phyloP scores from a whole-genome alignment of 78 protist species.

The Thecamonas trahens region DNA sequence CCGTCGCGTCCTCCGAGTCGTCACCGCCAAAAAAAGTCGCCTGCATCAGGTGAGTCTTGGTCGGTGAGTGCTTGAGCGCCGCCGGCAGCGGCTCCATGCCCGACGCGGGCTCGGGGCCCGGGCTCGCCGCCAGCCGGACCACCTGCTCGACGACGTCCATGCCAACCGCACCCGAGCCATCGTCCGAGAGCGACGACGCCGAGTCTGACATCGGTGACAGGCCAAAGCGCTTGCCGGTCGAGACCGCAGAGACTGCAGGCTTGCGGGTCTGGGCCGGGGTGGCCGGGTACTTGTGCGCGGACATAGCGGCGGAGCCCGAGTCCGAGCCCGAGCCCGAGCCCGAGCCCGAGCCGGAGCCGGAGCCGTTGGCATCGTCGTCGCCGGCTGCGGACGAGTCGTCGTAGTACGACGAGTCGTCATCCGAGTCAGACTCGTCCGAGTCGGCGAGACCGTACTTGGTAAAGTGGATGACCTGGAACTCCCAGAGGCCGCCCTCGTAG shows the following conservation, averaged over 20 bases:
- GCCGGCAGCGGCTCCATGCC: neutral
- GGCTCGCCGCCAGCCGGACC: too few relatives aligned
- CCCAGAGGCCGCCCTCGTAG: neutral
- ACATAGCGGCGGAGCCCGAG: neutral
- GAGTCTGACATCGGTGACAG: too few relatives aligned
- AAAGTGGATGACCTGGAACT: slow-evolving; percentile 2
- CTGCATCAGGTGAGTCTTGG: neutral
- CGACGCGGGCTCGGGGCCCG: neutral
- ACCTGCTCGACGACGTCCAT: too few relatives aligned
- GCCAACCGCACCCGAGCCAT: too few relatives aligned
- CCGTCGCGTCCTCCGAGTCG: neutral
- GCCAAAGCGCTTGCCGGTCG: too few relatives aligned
- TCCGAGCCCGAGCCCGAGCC: neutral
- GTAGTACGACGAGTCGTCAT: neutral
- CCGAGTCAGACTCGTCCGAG: too few relatives aligned
- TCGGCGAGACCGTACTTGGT: neutral
- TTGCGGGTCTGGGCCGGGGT: too few relatives aligned
- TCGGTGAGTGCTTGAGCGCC: neutral
- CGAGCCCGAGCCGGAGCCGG: neutral
- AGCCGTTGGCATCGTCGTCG: neutral
- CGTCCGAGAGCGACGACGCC: too few relatives aligned
- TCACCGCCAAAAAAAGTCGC: neutral
- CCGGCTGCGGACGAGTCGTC: neutral
- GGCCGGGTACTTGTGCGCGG: neutral
- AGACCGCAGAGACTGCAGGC: too few relatives aligned